A percentile compares a stretch with the other conserved stretches of the same genome.
phyloP scores from a whole-genome alignment of 2,329 filamentous ascomycete species.

The Xylaria polymorpha region DNA sequence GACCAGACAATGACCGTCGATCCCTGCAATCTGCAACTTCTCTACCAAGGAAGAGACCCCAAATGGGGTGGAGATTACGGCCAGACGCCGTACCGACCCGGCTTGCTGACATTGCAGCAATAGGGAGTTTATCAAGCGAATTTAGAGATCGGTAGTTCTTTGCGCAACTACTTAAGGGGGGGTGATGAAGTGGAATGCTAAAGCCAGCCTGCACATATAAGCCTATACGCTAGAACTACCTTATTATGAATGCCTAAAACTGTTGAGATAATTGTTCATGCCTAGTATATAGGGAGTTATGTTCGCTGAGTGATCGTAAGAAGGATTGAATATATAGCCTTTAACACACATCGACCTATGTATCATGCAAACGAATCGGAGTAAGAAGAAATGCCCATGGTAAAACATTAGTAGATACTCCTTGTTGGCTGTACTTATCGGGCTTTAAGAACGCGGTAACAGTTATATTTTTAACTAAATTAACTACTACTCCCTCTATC shows the following conservation, averaged over 20 bases:
- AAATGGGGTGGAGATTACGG: constrained; percentile 60
- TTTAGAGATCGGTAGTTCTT: not conserved
- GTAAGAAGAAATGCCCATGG: too few relatives aligned
- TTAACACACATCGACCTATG: too few relatives aligned
- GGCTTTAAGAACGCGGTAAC: too few relatives aligned
- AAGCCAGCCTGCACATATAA: not conserved
- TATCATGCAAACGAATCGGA: too few relatives aligned
- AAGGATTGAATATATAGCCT: too few relatives aligned
- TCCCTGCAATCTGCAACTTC: constrained; percentile 71
- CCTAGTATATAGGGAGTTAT: too few relatives aligned
- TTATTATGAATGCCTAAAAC: not conserved
- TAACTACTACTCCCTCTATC: too few relatives aligned
- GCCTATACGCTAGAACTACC: not conserved
- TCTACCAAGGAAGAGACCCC: constrained; percentile 70
- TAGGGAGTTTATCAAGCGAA: not conserved
- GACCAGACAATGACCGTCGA: constrained; percentile 74
- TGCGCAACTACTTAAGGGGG: too few relatives aligned
- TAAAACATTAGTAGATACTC: too few relatives aligned
- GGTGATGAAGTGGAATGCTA: not conserved
- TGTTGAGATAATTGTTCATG: not conserved
- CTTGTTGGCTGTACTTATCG: too few relatives aligned
- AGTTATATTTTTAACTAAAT: too few relatives aligned
- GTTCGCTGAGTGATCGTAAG: too few relatives aligned
- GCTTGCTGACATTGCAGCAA: constrained; percentile 58
- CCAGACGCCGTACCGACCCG: constrained; percentile 65